These are phyloP conservation scores for Lactarius trivialis DNA, from an alignment of 768 basidiomycete genomes.

Conservation along the genomic window DNA sequence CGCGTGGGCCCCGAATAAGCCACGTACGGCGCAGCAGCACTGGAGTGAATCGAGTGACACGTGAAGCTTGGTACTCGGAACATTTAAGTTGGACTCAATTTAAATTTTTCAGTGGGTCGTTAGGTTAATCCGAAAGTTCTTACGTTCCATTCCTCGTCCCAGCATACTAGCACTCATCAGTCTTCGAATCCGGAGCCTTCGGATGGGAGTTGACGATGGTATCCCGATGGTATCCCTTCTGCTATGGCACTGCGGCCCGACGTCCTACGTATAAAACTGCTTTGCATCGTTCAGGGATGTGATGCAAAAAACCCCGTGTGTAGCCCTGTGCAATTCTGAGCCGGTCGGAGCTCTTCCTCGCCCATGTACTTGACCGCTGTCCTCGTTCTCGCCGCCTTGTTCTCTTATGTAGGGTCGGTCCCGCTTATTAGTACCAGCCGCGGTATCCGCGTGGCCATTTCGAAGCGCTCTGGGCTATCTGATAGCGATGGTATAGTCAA, in stretches of 20 bases:
- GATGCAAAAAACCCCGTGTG: not conserved
- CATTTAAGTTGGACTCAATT: not conserved
- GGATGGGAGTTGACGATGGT: not conserved
- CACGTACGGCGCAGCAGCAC: not conserved
- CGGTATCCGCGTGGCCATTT: not conserved
- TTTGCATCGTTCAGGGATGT: not conserved
- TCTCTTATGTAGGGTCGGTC: not conserved
- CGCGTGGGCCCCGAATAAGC: not conserved
- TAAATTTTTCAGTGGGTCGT: not conserved
- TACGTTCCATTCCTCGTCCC: not conserved
- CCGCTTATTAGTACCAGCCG: not conserved
- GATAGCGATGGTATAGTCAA: not conserved
- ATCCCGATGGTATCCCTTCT: not conserved
- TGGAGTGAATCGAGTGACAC: too few species aligned
- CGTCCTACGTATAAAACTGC: not conserved
- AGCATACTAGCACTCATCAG: not conserved
- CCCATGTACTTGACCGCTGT: not conserved
- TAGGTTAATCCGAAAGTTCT: not conserved
- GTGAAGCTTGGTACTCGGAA: too few species aligned
- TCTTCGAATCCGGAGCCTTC: not conserved
- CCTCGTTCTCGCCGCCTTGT: not conserved
- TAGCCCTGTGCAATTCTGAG: not conserved
- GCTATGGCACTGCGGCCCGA: not conserved
- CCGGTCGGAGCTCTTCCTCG: not conserved
- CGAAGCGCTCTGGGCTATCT: constrained; percentile 1